Conservation (phyloP, 2,329 filamentous ascomycete species). For the Madurella mycetomatis region DNA sequence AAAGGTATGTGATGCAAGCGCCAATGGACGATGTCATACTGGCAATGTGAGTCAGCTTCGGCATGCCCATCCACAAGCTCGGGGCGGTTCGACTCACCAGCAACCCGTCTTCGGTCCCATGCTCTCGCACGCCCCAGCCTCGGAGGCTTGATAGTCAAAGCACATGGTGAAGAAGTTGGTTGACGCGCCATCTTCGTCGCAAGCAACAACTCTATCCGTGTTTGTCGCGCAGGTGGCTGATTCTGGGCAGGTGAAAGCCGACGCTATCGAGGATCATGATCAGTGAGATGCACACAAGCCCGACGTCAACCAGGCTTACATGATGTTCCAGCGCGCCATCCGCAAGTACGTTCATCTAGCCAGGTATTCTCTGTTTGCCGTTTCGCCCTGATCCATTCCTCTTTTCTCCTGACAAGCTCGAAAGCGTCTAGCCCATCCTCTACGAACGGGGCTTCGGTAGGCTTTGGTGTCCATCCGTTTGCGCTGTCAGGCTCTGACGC, state of each 20-base stretch:
- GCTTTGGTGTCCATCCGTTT: slow-evolving; percentile 19
- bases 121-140: slow-evolving; percentile 29
- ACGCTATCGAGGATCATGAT: slow-evolving; percentile 9
- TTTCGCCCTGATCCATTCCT: slow-evolving; percentile 6
- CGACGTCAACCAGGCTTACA: slow-evolving; percentile 18
- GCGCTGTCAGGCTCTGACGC: slow-evolving; percentile 9
- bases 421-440: slow-evolving; percentile 9
- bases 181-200: slow-evolving; percentile 27
- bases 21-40: slow-evolving; percentile 19
- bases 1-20: slow-evolving; percentile 37
- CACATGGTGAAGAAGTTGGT: slow-evolving; percentile 34
- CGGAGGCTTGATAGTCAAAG: slow-evolving; percentile 32
- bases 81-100: slow-evolving; percentile 30
- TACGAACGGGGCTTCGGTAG: slow-evolving; percentile 18
- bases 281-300: not conserved
- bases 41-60: not conserved
- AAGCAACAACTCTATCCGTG: slow-evolving; percentile 33
- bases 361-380: slow-evolving; percentile 21
- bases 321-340: slow-evolving; percentile 23
- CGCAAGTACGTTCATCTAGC: slow-evolving; percentile 27
- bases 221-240: slow-evolving; percentile 30
- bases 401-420: slow-evolving; percentile 21
- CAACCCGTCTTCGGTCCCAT: slow-evolving; percentile 32
- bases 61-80: not conserved
- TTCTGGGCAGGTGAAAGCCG: slow-evolving; percentile 18